Conservation (phyloP, 345 rosid species). For the Microcos paniculata region DNA sequence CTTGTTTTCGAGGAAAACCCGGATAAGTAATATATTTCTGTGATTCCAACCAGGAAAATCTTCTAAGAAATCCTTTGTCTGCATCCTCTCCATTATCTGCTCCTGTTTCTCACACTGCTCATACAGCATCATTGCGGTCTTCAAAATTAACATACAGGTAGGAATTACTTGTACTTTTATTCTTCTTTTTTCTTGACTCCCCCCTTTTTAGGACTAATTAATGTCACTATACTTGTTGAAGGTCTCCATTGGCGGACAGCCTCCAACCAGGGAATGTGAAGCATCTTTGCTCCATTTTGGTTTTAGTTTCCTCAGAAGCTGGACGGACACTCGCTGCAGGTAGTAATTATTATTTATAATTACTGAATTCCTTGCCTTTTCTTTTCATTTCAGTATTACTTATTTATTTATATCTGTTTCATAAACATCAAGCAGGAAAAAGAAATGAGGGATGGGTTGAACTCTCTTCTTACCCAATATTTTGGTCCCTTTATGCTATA, state of each 20-base stretch:
- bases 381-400: slow-evolving; percentile 14
- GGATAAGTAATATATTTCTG: slow-evolving; percentile 5
- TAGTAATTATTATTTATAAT: slow-evolving; percentile 25
- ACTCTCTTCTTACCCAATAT: background rate
- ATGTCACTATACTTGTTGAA: slow-evolving; percentile 26
- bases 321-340: slow-evolving; percentile 45
- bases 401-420: background rate
- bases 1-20: background rate
- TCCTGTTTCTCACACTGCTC: slow-evolving; percentile 32
- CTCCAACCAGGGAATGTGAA: slow-evolving; percentile 51
- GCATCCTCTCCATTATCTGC: slow-evolving; percentile 32
- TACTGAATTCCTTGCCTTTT: background rate
- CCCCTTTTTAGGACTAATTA: slow-evolving; percentile 20
- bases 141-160: slow-evolving; percentile 53
- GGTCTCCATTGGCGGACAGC: slow-evolving; percentile 59
- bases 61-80: slow-evolving; percentile 23
- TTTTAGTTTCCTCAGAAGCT: slow-evolving; percentile 46
- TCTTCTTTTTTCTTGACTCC: background rate
- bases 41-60: slow-evolving; percentile 32
- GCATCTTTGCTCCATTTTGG: slow-evolving; percentile 62
- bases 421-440: too few relatives aligned
- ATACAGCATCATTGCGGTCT: slow-evolving; percentile 32
- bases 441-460: background rate
- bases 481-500: background rate
- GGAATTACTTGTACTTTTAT: background rate